Evolutionary conservation across 2,329 filamentous ascomycete species (phyloP).

Genomic region (Verticillium longisporum): DNA sequence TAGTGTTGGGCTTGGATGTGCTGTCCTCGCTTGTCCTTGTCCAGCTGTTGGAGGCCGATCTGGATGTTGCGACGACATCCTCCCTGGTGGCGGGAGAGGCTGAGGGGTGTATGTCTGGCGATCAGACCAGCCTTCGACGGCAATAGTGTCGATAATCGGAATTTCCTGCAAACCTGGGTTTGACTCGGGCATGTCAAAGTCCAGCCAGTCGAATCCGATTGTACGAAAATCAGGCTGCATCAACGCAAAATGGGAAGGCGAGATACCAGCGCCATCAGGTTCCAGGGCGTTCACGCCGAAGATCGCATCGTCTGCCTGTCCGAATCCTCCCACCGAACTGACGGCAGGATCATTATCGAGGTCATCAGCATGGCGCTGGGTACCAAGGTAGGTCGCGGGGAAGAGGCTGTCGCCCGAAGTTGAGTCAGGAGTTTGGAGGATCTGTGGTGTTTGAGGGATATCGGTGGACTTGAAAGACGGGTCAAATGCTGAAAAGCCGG

Average conservation of each 20-base stretch:
- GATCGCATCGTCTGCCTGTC: background rate
- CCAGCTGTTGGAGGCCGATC: background rate
- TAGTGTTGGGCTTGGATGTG: background rate
- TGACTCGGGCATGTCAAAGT: slow-evolving; percentile 12
- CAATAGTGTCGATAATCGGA: background rate
- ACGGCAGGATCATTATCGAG: background rate
- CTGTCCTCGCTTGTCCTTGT: background rate
- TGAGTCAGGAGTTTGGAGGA: background rate
- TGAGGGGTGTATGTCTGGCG: background rate
- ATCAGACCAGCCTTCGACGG: background rate
- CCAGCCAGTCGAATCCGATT: slow-evolving; percentile 14
- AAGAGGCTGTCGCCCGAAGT: background rate
- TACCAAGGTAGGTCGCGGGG: background rate
- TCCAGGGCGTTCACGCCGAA: background rate
- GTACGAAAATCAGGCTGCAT: slow-evolving; percentile 10
- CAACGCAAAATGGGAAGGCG: background rate
- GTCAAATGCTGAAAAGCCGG: background rate
- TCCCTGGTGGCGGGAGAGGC: background rate
- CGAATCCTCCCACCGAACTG: background rate
- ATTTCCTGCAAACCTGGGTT: background rate
- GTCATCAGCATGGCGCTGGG: background rate
- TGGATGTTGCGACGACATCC: background rate
- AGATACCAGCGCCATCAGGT: background rate
- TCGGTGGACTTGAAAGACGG: background rate
- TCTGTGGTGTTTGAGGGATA: background rate